Conservation (phyloP, 2,329 filamentous ascomycete species). For the Claviceps citrina region DNA sequence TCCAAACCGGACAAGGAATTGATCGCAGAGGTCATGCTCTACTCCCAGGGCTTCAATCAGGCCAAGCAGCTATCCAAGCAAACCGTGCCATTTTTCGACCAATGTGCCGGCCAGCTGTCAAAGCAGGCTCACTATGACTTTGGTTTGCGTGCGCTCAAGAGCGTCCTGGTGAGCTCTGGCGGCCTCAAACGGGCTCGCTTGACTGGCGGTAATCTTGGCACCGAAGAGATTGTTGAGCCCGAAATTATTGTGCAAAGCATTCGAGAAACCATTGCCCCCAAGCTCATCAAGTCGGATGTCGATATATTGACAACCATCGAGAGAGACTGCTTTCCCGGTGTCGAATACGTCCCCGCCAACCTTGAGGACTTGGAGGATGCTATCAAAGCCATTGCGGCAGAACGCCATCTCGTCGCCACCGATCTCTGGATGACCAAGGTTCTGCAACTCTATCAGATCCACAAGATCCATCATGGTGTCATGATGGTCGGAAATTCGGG, state of each 20-base stretch:
- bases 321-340: slow-evolving; percentile 72
- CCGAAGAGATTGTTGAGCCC: slow-evolving; percentile 68
- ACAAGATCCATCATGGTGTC: slow-evolving; percentile 94
- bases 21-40: slow-evolving; percentile 99
- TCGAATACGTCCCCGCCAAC: slow-evolving; percentile 83
- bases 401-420: slow-evolving; percentile 76
- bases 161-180: slow-evolving; percentile 93
- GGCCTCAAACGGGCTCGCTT: slow-evolving; percentile 81
- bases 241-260: slow-evolving; percentile 98
- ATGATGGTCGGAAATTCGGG: slow-evolving; percentile 99
- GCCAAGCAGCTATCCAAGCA: slow-evolving; percentile 88
- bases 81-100: slow-evolving; percentile 95
- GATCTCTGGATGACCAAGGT: slow-evolving; percentile 97
- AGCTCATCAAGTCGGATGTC: slow-evolving; percentile 85
- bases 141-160: slow-evolving; percentile 91
- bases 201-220: slow-evolving; percentile 38
- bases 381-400: slow-evolving; percentile 66
- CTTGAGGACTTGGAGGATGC: slow-evolving; percentile 64
- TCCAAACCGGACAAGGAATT: slow-evolving; percentile 99
- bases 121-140: slow-evolving; percentile 99
- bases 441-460: slow-evolving; percentile 93
- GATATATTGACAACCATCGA: slow-evolving; percentile 79
- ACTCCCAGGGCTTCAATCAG: slow-evolving; percentile 96
- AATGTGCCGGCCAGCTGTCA: slow-evolving; percentile 64
- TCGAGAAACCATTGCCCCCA: slow-evolving; percentile 93